phyloP scores from a whole-genome alignment of 164 flowering plant genomes.

The Umbellularia californica region DNA sequence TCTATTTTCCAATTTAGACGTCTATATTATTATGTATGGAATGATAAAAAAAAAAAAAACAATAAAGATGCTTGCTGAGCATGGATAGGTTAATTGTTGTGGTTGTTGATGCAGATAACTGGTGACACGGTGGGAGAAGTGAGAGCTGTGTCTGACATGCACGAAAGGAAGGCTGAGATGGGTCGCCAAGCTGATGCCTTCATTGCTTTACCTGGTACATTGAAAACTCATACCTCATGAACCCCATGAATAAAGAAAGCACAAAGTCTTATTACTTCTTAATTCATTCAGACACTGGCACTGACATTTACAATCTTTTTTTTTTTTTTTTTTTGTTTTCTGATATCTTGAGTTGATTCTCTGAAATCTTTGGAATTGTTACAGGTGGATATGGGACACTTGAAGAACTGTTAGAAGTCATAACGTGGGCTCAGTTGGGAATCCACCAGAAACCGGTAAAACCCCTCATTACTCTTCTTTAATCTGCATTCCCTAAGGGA shows the following conservation, averaged over 20 bases:
- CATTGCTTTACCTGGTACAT: conserved; percentile 87
- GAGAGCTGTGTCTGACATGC: conserved; percentile 86
- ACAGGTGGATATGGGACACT: conserved; percentile 95
- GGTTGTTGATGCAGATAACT: conserved; percentile 44
- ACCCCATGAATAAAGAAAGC: background rate
- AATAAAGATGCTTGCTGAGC: too few species aligned
- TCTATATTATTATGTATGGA: too few species aligned
- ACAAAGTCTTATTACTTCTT: background rate
- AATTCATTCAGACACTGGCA: background rate
- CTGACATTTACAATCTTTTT: too few species aligned
- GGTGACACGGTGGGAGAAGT: conserved; percentile 87
- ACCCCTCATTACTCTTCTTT: background rate
- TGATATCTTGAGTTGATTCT: background rate
- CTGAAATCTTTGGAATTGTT: background rate
- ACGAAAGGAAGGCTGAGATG: conserved; percentile 94
- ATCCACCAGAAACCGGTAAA: conserved; percentile 89
- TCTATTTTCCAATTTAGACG: too few species aligned
- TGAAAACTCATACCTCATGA: background rate
- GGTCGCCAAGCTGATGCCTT: conserved; percentile 94
- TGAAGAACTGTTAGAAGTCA: conserved; percentile 87
- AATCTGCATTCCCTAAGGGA: too few species aligned
- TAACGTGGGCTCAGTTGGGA: conserved; percentile 94
- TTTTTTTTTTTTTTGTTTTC: too few species aligned
- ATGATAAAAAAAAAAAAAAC: too few species aligned
- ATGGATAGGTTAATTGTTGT: too few species aligned